A percentile compares a stretch with the other conserved stretches of the same genome.
phyloP scores from a whole-genome alignment of 768 basidiomycete genomes.

The Lactarius indigo region DNA sequence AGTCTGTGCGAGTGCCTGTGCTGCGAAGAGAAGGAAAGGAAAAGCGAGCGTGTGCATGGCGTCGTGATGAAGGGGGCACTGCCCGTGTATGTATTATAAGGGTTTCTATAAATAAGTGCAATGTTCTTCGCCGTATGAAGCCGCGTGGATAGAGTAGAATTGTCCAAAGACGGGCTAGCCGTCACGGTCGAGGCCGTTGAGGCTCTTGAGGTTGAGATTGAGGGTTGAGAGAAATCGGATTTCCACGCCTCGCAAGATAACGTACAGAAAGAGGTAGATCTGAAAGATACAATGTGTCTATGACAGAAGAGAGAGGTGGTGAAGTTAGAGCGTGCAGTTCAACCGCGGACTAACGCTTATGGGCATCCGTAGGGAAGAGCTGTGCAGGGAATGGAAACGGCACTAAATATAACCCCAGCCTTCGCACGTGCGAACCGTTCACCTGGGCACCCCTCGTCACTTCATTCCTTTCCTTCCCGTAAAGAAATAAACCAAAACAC shows the following conservation, averaged over 20 bases:
- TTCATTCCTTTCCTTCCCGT: not conserved
- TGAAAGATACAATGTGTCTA: no score
- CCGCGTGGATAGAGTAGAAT: not conserved
- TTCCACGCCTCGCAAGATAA: not conserved
- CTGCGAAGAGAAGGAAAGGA: conserved; percentile 9
- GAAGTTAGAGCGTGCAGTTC: not conserved
- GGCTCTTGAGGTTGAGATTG: no score
- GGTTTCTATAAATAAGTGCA: not conserved
- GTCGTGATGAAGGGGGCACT: not conserved
- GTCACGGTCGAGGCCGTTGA: not conserved
- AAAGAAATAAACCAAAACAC: not conserved
- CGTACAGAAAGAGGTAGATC: not conserved
- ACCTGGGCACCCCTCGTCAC: not conserved
- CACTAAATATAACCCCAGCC: not conserved
- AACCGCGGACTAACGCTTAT: not conserved
- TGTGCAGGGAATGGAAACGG: not conserved
- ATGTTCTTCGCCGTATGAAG: not conserved
- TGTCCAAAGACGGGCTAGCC: conserved; percentile 1
- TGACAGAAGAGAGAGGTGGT: no score
- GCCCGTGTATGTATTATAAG: not conserved
- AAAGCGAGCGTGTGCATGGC: not conserved
- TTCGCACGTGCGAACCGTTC: not conserved
- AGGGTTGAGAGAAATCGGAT: no score
- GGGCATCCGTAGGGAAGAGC: not conserved
- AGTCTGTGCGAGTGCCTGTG: not conserved